These are phyloP conservation scores for Kodamaea kaohsiungensis DNA, from an alignment of 805 yeast species.

Conservation along the genomic window DNA sequence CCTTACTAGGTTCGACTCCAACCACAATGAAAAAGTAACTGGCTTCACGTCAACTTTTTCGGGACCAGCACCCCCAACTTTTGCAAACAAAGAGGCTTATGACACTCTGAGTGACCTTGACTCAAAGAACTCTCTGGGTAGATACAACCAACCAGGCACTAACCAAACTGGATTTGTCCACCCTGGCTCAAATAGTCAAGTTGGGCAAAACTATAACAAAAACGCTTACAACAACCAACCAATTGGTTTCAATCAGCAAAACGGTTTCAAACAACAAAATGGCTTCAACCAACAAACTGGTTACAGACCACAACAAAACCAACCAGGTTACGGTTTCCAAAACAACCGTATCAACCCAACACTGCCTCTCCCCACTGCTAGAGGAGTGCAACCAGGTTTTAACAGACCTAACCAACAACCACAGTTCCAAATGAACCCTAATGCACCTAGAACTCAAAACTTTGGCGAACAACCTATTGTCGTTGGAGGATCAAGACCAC, in stretches of 20 bases:
- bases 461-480: slow-evolving; percentile 6
- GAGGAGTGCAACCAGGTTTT: not conserved
- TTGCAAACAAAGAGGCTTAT: not conserved
- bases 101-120: slow-evolving; percentile 7
- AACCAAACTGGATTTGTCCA: not conserved
- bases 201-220: not conserved
- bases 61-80: slow-evolving; percentile 4
- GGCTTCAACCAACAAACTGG: not conserved
- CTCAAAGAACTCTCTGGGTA: slow-evolving; percentile 2
- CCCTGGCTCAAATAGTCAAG: not conserved
- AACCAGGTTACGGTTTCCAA: not conserved
- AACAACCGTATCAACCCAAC: not conserved
- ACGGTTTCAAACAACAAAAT: not conserved
- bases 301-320: not conserved
- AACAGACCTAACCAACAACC: slow-evolving; percentile 1
- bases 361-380: not conserved
- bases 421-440: slow-evolving; percentile 1
- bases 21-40: slow-evolving; percentile 4
- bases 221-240: not conserved
- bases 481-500: not conserved
- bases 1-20: slow-evolving; percentile 9
- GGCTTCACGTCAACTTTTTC: slow-evolving; percentile 8
- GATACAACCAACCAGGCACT: not conserved
- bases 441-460: slow-evolving; percentile 9
- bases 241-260: not conserved